Conservation (phyloP, 2,329 filamentous ascomycete genomes). For the Paecilomyces sp. region DNA sequence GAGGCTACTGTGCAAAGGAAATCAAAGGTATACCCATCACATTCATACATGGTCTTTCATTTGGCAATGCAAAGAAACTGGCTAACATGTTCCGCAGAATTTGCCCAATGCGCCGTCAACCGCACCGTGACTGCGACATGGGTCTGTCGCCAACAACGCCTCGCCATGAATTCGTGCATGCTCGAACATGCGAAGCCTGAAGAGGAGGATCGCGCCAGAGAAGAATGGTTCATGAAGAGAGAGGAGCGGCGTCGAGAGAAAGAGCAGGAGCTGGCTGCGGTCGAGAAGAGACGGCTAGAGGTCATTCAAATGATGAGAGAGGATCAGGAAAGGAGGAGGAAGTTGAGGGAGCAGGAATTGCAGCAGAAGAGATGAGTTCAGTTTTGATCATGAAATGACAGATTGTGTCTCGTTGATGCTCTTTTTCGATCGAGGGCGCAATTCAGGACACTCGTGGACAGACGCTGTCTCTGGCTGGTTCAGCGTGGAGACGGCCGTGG, state of each 20-base stretch:
- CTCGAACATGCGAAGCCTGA: constrained; percentile 72
- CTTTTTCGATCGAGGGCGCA: neutral
- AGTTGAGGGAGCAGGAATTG: constrained; percentile 4
- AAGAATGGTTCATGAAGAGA: constrained; percentile 83
- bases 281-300: constrained; percentile 33
- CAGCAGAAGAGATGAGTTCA: constrained; percentile 1
- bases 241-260: constrained; percentile 62
- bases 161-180: constrained; percentile 93
- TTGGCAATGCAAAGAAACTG: neutral
- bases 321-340: constrained; percentile 21
- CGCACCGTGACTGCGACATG: constrained; percentile 85
- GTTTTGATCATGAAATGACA: constrained; percentile 5
- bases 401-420: constrained; percentile 9
- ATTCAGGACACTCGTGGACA: no score
- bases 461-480: no score
- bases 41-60: neutral
- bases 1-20: constrained; percentile 66
- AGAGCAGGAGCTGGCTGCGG: constrained; percentile 50
- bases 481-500: no score
- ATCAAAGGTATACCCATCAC: constrained; percentile 59
- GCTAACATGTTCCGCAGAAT: constrained; percentile 51
- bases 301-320: constrained; percentile 35
- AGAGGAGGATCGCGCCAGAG: constrained; percentile 79
- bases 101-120: constrained; percentile 80
- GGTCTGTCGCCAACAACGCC: constrained; percentile 70